These are phyloP conservation scores for Albatrellus sp. DNA, from an alignment of 1,284 basidiomycete species.

Conservation along the genomic window DNA sequence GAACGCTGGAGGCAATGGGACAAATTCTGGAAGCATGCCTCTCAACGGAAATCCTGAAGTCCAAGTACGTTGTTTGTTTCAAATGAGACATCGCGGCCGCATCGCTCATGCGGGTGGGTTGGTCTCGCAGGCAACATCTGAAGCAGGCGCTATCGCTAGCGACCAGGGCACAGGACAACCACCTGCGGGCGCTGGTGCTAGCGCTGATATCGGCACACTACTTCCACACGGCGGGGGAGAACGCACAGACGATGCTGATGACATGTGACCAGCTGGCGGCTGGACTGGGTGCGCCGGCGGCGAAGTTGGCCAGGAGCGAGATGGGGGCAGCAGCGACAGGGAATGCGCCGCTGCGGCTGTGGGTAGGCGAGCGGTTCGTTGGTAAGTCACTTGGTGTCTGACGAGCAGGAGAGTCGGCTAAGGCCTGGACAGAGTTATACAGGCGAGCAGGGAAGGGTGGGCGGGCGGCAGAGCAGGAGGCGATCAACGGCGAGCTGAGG, in stretches of 20 bases:
- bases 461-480: slow-evolving; percentile 26
- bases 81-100: neutral
- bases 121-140: slow-evolving; percentile 39
- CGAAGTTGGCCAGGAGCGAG: slow-evolving; percentile 12
- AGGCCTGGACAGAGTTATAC: slow-evolving; percentile 32
- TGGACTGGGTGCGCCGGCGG: slow-evolving; percentile 48
- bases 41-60: slow-evolving; percentile 39
- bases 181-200: slow-evolving; percentile 54
- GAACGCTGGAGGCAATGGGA: slow-evolving; percentile 41
- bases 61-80: slow-evolving; percentile 35
- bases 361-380: slow-evolving; percentile 57
- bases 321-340: slow-evolving; percentile 23
- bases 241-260: slow-evolving; percentile 49
- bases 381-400: slow-evolving; percentile 24
- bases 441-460: slow-evolving; percentile 36
- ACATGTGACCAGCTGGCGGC: slow-evolving; percentile 57
- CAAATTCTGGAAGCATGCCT: slow-evolving; percentile 41
- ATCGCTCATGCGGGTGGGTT: neutral
- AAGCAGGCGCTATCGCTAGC: slow-evolving; percentile 45
- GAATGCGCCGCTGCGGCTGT: slow-evolving; percentile 51
- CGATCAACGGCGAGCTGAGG: slow-evolving; percentile 20
- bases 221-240: slow-evolving; percentile 51
- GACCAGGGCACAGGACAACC: slow-evolving; percentile 50
- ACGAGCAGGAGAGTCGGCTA: slow-evolving; percentile 1
- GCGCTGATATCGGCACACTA: slow-evolving; percentile 59